Conservation (phyloP, 2,329 filamentous ascomycete genomes). For the Calonectria leucothoes region DNA sequence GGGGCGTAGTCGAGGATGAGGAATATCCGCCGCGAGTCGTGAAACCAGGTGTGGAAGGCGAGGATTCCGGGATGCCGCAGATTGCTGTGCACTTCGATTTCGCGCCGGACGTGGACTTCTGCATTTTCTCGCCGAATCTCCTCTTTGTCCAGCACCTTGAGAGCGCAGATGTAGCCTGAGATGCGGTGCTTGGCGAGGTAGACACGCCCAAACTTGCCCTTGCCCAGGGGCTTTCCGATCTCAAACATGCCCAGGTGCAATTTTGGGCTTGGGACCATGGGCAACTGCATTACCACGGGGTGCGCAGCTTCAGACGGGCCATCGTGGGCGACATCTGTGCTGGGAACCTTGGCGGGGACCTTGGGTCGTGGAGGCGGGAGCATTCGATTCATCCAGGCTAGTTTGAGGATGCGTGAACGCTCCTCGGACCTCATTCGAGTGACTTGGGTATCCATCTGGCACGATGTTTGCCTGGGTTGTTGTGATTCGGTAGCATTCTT, state of each 20-base stretch:
- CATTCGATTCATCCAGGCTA: background rate
- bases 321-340: background rate
- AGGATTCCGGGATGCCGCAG: slow-evolving; percentile 75
- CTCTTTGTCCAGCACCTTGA: slow-evolving; percentile 78
- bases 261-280: background rate
- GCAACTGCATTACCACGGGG: background rate
- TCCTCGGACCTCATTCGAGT: background rate
- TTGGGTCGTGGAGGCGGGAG: background rate
- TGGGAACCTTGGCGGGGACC: background rate
- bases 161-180: slow-evolving; percentile 76
- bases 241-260: slow-evolving; percentile 73
- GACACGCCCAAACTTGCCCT: slow-evolving; percentile 80
- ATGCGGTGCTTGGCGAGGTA: slow-evolving; percentile 76
- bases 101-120: slow-evolving; percentile 77
- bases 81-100: slow-evolving; percentile 81
- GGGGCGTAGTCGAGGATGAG: slow-evolving; percentile 78
- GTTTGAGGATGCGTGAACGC: background rate
- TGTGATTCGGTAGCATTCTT: background rate
- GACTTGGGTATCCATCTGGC: background rate
- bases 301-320: background rate
- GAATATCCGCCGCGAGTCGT: slow-evolving; percentile 78
- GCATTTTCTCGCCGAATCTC: slow-evolving; percentile 75
- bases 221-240: slow-evolving; percentile 78
- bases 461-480: background rate
- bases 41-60: slow-evolving; percentile 76